Evolutionary conservation across 2,329 filamentous ascomycete genomes (phyloP).

Genomic region (Keithomyces neogunnii): DNA sequence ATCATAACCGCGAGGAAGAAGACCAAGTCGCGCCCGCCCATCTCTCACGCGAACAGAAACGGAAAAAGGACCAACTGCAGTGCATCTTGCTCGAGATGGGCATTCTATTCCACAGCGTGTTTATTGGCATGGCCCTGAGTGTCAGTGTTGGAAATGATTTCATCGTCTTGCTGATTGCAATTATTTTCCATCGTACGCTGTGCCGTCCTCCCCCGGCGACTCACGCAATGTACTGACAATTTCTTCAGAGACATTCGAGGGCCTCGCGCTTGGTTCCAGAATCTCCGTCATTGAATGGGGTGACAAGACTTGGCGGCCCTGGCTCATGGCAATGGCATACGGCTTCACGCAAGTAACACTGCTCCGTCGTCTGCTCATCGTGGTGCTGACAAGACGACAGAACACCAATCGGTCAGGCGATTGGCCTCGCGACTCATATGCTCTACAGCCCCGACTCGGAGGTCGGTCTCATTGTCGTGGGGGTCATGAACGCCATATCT

Average conservation of each 20-base stretch:
- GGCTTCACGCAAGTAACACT: constrained; percentile 30
- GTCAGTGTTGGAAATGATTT: constrained; percentile 71
- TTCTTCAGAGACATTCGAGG: constrained; percentile 34
- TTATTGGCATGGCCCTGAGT: constrained; percentile 77
- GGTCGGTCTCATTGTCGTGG: constrained; percentile 59
- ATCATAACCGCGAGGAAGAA: neutral
- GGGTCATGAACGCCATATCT: constrained; percentile 66
- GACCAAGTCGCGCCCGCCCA: constrained; percentile 10
- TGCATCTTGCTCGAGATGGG: constrained; percentile 72
- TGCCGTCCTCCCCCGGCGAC: neutral
- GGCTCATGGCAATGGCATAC: constrained; percentile 49
- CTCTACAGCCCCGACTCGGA: constrained; percentile 61
- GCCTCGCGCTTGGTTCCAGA: constrained; percentile 55
- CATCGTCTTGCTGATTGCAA: constrained; percentile 69
- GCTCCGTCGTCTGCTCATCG: neutral
- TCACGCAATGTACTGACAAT: neutral
- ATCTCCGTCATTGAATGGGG: constrained; percentile 48
- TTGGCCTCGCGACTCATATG: constrained; percentile 60
- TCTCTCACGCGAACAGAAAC: constrained; percentile 43
- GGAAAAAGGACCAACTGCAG: constrained; percentile 61
- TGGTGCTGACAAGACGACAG: neutral
- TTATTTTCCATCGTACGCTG: constrained; percentile 56
- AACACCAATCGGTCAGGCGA: constrained; percentile 65
- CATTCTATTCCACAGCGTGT: constrained; percentile 56
- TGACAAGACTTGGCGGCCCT: constrained; percentile 35